Base-by-base conservation (phyloP, 768 basidiomycete species). In the Agrocybe chaxingu region DNA sequence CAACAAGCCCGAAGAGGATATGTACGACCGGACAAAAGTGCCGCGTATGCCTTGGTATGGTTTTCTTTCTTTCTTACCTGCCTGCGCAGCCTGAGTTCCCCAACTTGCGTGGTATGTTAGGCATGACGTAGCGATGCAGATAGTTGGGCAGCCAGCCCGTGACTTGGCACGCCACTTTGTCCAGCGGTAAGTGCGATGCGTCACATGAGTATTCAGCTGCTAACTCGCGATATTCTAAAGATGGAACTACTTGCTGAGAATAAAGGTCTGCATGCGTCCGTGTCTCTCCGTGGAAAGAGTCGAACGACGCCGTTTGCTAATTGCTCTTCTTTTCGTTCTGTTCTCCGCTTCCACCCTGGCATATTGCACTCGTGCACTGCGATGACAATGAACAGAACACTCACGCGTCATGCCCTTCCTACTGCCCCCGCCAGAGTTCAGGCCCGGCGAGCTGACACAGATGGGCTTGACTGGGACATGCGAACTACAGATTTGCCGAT, bases 61-160 rank as follows among this genome's bases (percentile, higher is more conserved):
- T 45, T 43, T 40, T 24, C 13, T 36, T 46, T 50, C 33, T 33
- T 31, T 41, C 34, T 31, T 29, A 38, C 38, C 8, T 30, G 36
- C 36, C 10, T 45, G 35, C 44, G 18, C 7, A 16, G 1, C 33
- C 31, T 56, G 11, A 43, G 13, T 38, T 18, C 18, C 18, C 29
- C 9, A 31, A 9, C 2, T 34, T 16, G 19, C 29, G 24, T 45
- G 39, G 38, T 42, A 38, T 36, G 13, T 29, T 42, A 95, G 94
- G 94, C 97, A 99, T 65, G 97, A 99, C 64, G 92, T 98, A 35
- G 92, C 85, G 0, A 77, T 98, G 75, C 97, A 99, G 66, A 84
- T 98, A 37, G 89, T 98, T 24, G 97, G 97, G 3, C 94, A 96
- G 63, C 97, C 97, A 42, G 93, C 95, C 13, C 80, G 96, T 18